Evolutionary conservation across 345 rosid genomes (phyloP), one percentile per base, ranked within the genome.

Genomic region (Turritis glabra): DNA sequence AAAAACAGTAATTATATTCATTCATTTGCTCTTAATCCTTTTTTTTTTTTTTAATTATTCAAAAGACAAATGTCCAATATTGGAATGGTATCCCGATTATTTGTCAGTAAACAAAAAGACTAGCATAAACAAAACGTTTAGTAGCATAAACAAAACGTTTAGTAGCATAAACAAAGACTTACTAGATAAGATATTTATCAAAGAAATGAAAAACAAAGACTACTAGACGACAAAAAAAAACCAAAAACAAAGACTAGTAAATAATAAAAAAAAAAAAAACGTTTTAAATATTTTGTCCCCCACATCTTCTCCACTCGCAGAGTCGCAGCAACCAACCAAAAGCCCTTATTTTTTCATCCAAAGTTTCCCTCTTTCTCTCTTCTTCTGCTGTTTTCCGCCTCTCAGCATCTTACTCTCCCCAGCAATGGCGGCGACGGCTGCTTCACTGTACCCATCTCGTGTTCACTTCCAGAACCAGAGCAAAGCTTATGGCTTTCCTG

Each of bases 401-500:
- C 80, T 8, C 76, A 77, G 52, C 44, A 62, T 46, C 41, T 69
- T 26, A 46, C 67, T 65, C 10, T 12, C 22, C 44, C 19, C 69
- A 41, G 7, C 69, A 72, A 78, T 78, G 81, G 77, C 77, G 57
- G 69, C 81, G 29, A 51, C 77, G 2, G 75, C 77, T 56, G 56
- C 72, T 38, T 71, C 80, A 57, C 5, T 47, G 1, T 77, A 46
- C 72, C 2, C 40, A 21, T 19, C 73, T 23, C 46, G 32, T 51
- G n/a, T 26, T 22, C 73, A 60, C 8, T 50, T 72, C 52, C 56
- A 43, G 32, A 58, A 59, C 23, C 77, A 14, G 57, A 77, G 7
- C 50, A 66, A 32, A 35, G 15, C 1, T 26, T 11, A 41, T 60
- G 73, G 53, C 30, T 67, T 78, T 58, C 77, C 65, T 7, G 29